Conservation (phyloP, 176 grass and related monocot genomes). For the Musa acuminata region DNA sequence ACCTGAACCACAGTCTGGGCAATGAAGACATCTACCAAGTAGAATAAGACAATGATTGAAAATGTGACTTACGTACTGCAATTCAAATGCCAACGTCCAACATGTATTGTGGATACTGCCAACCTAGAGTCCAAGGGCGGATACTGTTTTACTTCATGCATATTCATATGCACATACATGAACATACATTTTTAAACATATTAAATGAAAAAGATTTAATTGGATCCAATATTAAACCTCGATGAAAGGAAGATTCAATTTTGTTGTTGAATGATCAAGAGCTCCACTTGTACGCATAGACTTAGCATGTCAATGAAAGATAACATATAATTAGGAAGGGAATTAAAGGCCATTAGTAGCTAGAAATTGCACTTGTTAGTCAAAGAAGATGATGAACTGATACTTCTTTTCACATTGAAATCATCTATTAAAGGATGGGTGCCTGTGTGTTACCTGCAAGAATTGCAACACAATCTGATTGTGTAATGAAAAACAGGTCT, state of each 20-base stretch:
- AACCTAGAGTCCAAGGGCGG: not conserved
- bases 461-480: conserved; percentile 91
- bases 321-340: no score
- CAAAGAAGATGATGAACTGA: not conserved
- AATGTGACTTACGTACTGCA: not conserved
- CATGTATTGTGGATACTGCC: no score
- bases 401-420: conserved; percentile 42
- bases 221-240: conserved; percentile 37
- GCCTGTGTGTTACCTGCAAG: conserved; percentile 74
- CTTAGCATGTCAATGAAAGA: conserved; percentile 57
- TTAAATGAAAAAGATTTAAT: not conserved
- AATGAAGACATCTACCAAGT: no score
- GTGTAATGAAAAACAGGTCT: conserved; percentile 71
- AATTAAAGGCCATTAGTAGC: not conserved
- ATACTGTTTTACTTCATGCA: not conserved
- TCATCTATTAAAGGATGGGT: conserved; percentile 75
- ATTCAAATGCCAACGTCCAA: not conserved
- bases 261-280: conserved; percentile 58
- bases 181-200: not conserved
- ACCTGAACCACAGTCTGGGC: not conserved
- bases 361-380: no score
- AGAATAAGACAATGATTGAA: no score
- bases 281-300: conserved; percentile 94
- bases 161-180: not conserved
- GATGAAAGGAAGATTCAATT: conserved; percentile 78